phyloP scores from a whole-genome alignment of 305 asterid species.

The Galium porrigens region DNA sequence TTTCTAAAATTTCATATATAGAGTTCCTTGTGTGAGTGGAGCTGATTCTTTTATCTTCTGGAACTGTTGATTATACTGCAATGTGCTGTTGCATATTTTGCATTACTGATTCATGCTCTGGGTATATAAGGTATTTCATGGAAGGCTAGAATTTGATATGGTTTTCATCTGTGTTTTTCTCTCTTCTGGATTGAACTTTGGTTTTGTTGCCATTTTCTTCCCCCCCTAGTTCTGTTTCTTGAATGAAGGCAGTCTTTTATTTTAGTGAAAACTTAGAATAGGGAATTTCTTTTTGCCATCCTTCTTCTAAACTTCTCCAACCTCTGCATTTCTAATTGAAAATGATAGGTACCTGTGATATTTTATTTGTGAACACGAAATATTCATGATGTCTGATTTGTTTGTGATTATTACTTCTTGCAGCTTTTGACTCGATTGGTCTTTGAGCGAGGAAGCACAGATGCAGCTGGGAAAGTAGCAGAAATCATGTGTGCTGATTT shows the following conservation, averaged over 20 bases:
- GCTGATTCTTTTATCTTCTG: background rate
- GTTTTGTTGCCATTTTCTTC: background rate
- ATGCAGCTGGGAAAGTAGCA: conserved; percentile 95
- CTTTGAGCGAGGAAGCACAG: conserved; percentile 82
- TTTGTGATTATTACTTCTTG: conserved; percentile 14
- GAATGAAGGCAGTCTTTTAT: background rate
- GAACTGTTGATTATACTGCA: background rate
- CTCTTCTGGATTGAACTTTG: background rate
- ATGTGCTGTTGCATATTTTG: background rate
- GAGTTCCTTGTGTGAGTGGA: background rate
- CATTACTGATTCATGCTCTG: background rate
- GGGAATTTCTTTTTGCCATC: background rate
- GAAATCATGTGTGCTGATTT: conserved; percentile 91
- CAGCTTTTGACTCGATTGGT: conserved; percentile 95
- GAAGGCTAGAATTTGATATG: background rate
- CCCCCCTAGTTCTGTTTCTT: background rate
- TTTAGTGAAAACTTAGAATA: background rate
- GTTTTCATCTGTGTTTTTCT: background rate
- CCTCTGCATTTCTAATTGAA: background rate
- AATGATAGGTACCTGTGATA: background rate
- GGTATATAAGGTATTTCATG: background rate
- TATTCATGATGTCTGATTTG: background rate
- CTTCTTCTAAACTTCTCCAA: background rate
- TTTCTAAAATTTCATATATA: background rate
- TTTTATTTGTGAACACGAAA: background rate